phyloP scores from a whole-genome alignment of 2,329 filamentous ascomycete species.

The Daldinia sp. region DNA sequence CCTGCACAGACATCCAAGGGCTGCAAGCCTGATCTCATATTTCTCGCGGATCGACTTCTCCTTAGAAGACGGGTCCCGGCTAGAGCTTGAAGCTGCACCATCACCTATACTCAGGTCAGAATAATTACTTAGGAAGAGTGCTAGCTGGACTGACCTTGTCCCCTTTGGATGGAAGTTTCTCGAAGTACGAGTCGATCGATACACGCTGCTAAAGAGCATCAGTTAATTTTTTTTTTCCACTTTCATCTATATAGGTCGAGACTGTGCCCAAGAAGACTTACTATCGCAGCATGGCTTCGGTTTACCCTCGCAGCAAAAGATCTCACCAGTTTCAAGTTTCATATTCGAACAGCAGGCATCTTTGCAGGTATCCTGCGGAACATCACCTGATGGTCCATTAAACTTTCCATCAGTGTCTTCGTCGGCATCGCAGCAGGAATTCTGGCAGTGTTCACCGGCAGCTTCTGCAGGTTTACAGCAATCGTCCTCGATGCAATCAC shows the following conservation, averaged over 20 bases:
- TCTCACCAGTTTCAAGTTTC: slow-evolving; percentile 17
- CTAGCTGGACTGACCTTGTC: slow-evolving; percentile 18
- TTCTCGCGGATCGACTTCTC: slow-evolving; percentile 48
- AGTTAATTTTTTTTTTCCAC: slow-evolving; percentile 54
- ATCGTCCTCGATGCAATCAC: slow-evolving; percentile 15
- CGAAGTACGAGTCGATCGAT: slow-evolving; percentile 43
- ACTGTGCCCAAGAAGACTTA: slow-evolving; percentile 52
- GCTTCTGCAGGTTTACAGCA: slow-evolving; percentile 21
- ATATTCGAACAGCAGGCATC: slow-evolving; percentile 34
- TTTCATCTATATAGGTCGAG: slow-evolving; percentile 52
- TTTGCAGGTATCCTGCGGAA: slow-evolving; percentile 31
- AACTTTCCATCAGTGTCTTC: slow-evolving; percentile 13
- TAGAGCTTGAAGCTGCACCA: slow-evolving; percentile 6
- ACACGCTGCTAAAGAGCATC: slow-evolving; percentile 30
- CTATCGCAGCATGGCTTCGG: slow-evolving; percentile 56
- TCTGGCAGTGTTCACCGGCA: slow-evolving; percentile 25
- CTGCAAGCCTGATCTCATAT: slow-evolving; percentile 59
- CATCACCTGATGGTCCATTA: slow-evolving; percentile 6
- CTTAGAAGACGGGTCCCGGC: slow-evolving; percentile 4
- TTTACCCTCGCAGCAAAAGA: slow-evolving; percentile 43
- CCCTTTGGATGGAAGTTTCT: slow-evolving; percentile 28
- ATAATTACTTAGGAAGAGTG: not conserved
- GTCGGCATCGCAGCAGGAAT: slow-evolving; percentile 32
- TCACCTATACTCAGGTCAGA: slow-evolving; percentile 21
- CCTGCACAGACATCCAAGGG: slow-evolving; percentile 67